Evolutionary conservation across 2,329 filamentous ascomycete species (phyloP), one percentile per base, ranked within the genome.

Genomic region (Botryosphaeria dothidea): DNA sequence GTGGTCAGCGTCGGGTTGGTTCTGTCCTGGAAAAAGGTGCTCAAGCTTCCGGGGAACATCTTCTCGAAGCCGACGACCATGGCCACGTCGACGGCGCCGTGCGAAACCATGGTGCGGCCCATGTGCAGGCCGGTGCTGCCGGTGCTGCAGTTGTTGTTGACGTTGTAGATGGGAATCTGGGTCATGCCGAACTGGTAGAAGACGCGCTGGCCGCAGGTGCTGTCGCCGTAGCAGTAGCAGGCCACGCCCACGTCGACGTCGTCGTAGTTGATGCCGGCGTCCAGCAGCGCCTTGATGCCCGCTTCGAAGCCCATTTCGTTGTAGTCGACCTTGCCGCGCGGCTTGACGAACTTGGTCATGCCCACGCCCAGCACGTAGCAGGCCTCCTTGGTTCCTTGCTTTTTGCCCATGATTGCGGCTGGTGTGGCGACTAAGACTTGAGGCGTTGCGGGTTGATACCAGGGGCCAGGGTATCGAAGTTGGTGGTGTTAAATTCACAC

Each of bases 171-270:
- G 73, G 94, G 94, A 72, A 98, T 97, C 74, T 90, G 85, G 48
- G 93, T 97, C 90, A 98, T 93, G 82, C 94, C 95, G 78, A 98
- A 97, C 81, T 98, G 94, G 82, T 98, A 98, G 81, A 98, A 97
- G 74, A 98, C 93, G 69, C 94, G 90, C 83, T 98, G 94, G 54
- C 94, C 94, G 79, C 91, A 95, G 64, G 94, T 97, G 68, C 89
- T 93, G 82, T 98, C 94, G 74, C 94, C 94, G 78, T 97, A 97
- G 85, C 93, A 96, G 84, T 96, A 98, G 85, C 94, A 97, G n/a
- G 93, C 95, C 11, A 98, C 86, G 68, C 61, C 61, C 23, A 46
- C 27, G 68, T 97, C 93, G 65, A 98, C 93, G 68, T 97, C 93
- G 78, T 98, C 94, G 82, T 97, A 98, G 81, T 88, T 96, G 84